phyloP scores from a whole-genome alignment of 192 early-diverging fungal species.

The Rhizophagus sp. region DNA sequence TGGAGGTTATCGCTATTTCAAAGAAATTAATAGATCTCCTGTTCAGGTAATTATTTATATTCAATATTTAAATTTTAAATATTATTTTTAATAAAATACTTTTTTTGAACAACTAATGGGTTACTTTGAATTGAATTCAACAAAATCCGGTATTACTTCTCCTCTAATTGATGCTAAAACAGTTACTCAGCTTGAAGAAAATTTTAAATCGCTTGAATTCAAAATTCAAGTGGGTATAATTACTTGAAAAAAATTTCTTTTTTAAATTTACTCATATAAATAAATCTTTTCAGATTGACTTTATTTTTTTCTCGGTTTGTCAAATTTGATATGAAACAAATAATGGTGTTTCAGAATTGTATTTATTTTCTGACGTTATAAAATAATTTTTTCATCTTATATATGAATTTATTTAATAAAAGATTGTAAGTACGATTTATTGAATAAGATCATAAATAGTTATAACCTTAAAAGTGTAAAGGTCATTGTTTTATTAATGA shows the following conservation, averaged over 20 bases:
- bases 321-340: too few species aligned
- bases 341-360: too few species aligned
- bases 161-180: slow-evolving; percentile 38
- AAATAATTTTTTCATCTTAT: too few species aligned
- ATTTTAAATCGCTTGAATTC: slow-evolving; percentile 39
- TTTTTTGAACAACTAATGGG: not conserved
- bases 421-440: too few species aligned
- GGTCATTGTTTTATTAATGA: too few species aligned
- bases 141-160: slow-evolving; percentile 45
- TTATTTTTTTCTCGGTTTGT: too few species aligned
- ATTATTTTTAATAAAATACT: not conserved
- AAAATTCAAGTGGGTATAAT: slow-evolving; percentile 28
- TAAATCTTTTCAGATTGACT: too few species aligned
- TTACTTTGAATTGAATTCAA: slow-evolving; percentile 46
- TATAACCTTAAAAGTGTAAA: too few species aligned
- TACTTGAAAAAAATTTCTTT: not conserved
- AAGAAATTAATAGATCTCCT: slow-evolving; percentile 39
- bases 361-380: too few species aligned
- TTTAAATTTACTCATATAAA: too few species aligned
- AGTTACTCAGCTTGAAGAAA: slow-evolving; percentile 37
- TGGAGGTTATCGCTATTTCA: slow-evolving; percentile 47
- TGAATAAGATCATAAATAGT: too few species aligned
- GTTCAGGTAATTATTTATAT: slow-evolving; percentile 33
- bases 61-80: not conserved
- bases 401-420: too few species aligned